Percentiles rank a stretch among this genome's conserved stretches.
These are phyloP conservation scores for Cladosporium oxysporum DNA, from an alignment of 2,329 filamentous ascomycete genomes.

Conservation along the genomic window DNA sequence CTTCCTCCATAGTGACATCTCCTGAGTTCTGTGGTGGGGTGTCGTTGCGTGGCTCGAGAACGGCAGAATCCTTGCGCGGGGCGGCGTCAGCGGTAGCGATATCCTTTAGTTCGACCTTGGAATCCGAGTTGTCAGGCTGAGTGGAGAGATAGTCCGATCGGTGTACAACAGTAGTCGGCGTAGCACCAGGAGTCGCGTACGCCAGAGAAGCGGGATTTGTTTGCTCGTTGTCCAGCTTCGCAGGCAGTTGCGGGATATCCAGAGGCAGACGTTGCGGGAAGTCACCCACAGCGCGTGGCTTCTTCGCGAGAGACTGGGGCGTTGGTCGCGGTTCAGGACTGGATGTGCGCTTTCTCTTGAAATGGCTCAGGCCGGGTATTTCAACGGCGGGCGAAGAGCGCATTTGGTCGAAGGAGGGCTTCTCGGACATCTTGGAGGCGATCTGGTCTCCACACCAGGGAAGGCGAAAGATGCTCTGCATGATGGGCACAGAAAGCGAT, in stretches of 20 bases:
- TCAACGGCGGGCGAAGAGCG: slow-evolving; percentile 44
- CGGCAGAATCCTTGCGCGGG: slow-evolving; percentile 17
- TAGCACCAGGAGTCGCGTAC: slow-evolving; percentile 16
- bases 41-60: slow-evolving; percentile 5
- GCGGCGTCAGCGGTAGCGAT: not conserved
- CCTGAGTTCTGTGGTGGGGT: not conserved
- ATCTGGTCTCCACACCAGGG: slow-evolving; percentile 47
- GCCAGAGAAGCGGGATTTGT: slow-evolving; percentile 15
- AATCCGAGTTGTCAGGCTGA: not conserved
- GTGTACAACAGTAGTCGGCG: slow-evolving; percentile 14
- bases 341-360: slow-evolving; percentile 61
- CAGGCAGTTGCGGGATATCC: slow-evolving; percentile 17
- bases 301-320: slow-evolving; percentile 21
- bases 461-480: slow-evolving; percentile 55
- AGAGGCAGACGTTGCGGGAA: slow-evolving; percentile 19
- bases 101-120: slow-evolving; percentile 9
- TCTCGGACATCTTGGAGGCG: slow-evolving; percentile 38
- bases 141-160: slow-evolving; percentile 18
- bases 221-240: slow-evolving; percentile 18
- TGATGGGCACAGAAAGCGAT: slow-evolving; percentile 36
- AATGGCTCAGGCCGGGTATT: slow-evolving; percentile 50
- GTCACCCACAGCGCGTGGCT: slow-evolving; percentile 13
- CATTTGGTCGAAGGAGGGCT: slow-evolving; percentile 16
- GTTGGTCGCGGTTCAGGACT: slow-evolving; percentile 44
- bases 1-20: slow-evolving; percentile 23